Evolutionary conservation across 495 filamentous ascomycete species (phyloP).

Genomic region (Penicillium samsonianum): DNA sequence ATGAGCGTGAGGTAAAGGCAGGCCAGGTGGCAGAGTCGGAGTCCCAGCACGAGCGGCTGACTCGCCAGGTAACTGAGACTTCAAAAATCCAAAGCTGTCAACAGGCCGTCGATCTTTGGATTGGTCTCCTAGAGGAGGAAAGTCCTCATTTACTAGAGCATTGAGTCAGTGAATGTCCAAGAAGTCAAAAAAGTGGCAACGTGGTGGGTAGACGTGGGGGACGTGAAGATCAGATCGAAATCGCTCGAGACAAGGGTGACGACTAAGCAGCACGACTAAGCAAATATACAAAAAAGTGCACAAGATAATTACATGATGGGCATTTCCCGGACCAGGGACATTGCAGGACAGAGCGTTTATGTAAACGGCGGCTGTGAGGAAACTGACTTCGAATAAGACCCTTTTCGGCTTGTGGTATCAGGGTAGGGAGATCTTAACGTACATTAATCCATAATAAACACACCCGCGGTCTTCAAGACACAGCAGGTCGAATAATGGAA

Average conservation of each 20-base stretch:
- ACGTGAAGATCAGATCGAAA: constrained; percentile 11
- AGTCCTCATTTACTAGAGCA: constrained; percentile 51
- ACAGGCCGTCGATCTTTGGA: constrained; percentile 39
- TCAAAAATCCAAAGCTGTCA: constrained; percentile 49
- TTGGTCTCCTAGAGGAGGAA: constrained; percentile 50
- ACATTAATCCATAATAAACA: constrained; percentile 74
- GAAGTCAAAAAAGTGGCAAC: constrained; percentile 18
- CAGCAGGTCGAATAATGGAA: constrained; percentile 38
- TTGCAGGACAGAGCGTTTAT: constrained; percentile 43
- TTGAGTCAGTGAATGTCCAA: constrained; percentile 27
- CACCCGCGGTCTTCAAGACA: constrained; percentile 57
- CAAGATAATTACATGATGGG: constrained; percentile 43
- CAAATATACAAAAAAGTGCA: constrained; percentile 33
- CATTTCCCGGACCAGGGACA: constrained; percentile 34
- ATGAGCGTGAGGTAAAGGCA: constrained; percentile 58
- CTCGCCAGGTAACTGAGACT: constrained; percentile 42
- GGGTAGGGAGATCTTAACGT: constrained; percentile 70
- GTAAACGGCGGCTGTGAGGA: constrained; percentile 53
- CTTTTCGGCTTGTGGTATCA: constrained; percentile 49
- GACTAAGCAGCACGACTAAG: constrained; percentile 20
- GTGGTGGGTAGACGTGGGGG: constrained; percentile 7
- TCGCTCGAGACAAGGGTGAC: constrained; percentile 12
- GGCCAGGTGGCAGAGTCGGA: constrained; percentile 66
- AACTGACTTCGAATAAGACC: constrained; percentile 55
- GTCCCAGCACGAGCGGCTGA: constrained; percentile 50